A percentile compares a stretch with the other conserved stretches of the same genome.
Evolutionary conservation across 2,329 filamentous ascomycete species (phyloP).

Genomic region (Alternaria triticimaculans): DNA sequence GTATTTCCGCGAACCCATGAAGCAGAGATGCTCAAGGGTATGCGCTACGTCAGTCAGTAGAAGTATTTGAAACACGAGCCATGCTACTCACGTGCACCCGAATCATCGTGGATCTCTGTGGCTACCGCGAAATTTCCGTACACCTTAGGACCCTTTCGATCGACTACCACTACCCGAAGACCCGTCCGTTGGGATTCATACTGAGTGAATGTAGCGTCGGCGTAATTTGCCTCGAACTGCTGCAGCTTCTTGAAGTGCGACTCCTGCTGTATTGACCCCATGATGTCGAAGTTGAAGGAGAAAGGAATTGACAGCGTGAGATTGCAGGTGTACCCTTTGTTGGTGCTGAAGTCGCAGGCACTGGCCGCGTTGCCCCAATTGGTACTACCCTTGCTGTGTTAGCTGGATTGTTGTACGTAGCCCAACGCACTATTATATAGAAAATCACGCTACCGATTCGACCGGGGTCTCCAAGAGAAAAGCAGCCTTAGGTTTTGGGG

Average conservation of each 20-base stretch:
- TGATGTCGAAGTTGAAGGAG: constrained; percentile 23
- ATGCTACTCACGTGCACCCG: constrained; percentile 69
- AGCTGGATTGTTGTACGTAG: constrained; percentile 6
- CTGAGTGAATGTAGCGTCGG: constrained; percentile 84
- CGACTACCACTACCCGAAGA: constrained; percentile 91
- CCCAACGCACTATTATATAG: neutral
- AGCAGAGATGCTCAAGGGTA: constrained; percentile 60
- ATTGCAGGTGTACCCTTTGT: constrained; percentile 6
- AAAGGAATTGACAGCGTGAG: neutral
- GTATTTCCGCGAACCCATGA: constrained; percentile 85
- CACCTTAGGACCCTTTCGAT: constrained; percentile 87
- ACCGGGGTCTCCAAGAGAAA: neutral
- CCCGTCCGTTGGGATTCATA: constrained; percentile 96
- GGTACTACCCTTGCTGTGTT: constrained; percentile 43
- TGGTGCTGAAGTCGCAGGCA: constrained; percentile 2
- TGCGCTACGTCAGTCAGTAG: constrained; percentile 47
- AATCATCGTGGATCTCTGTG: constrained; percentile 97
- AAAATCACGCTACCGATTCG: neutral
- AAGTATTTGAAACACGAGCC: neutral
- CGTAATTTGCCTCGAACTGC: constrained; percentile 87
- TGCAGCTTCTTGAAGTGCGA: constrained; percentile 82
- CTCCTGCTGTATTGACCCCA: constrained; percentile 47
- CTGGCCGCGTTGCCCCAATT: constrained; percentile 35
- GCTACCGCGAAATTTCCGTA: constrained; percentile 94
- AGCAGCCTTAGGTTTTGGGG: neutral